Evolutionary conservation across 306 rosid species (phyloP), one percentile per base, ranked within the genome.

Genomic region (Cyclanthera cordifolia): DNA sequence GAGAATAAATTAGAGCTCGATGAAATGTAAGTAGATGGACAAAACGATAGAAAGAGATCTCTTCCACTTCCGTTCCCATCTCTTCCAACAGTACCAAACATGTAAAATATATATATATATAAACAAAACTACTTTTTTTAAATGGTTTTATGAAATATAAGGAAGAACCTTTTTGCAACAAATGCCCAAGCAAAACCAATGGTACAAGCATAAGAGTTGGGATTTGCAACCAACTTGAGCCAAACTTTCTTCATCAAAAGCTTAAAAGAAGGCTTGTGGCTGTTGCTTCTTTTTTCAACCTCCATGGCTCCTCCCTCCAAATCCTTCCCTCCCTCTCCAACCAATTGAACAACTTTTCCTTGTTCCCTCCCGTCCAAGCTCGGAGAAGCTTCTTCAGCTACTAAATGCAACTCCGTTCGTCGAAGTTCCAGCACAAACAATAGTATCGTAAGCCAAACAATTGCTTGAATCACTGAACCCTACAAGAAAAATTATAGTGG

Each of bases 171-270:
- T 74, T 73, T 86, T 20, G 96, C 77, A 46, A 93, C 76, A 66
- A 86, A 85, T 47, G 95, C 95, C 96, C 96, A 93, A 10, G 86
- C 57, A 53, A 93, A 68, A 30, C 99, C 99, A 39, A 90, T 16
- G 4, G 82, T 81, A 81, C 94, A 92, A 3, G 87, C 94, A 58
- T 93, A 93, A 0, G 95, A 77, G 79, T 93, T 93, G 43, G 99
- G 99, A 61, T 93, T 93, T 73, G 70, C 66, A 3, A 81, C 81
- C 67, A 93, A 80, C 59, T 90, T 93, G 5, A 80, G 23, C 94
- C 86, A 78, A 67, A 93, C 96, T 28, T 51, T 69, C 82, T 86
- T 89, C 87, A 87, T 87, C 79, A 90, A 72, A 39, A 74, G 48
- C 69, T 80, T 67, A 25, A 86, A 79, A 15, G 93, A 87, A 25